phyloP scores from a whole-genome alignment of 2,329 filamentous ascomycete genomes.

The Rhynchosporium graminicola region DNA sequence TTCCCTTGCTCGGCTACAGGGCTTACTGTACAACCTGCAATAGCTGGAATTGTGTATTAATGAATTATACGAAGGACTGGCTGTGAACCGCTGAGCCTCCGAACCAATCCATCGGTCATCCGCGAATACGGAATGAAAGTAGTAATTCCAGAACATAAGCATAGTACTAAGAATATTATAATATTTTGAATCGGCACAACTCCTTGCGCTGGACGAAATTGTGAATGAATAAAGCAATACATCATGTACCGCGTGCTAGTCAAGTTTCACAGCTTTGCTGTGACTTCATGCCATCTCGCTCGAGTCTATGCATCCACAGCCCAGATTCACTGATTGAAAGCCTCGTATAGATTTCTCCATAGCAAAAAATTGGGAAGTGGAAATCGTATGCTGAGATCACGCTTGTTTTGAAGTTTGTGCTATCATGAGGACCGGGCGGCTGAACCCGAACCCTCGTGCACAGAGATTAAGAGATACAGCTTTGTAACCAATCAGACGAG shows the following conservation, averaged over 20 bases:
- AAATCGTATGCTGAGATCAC: too few species aligned
- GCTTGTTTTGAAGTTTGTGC: constrained; percentile 5
- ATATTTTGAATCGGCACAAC: not conserved
- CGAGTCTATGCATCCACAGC: not conserved
- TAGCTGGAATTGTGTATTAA: too few species aligned
- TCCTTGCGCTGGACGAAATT: not conserved
- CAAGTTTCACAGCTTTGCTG: not conserved
- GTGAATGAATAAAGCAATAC: not conserved
- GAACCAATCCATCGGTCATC: too few species aligned
- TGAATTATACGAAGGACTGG: too few species aligned
- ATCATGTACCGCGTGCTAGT: not conserved
- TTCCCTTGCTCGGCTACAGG: not conserved
- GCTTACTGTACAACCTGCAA: too few species aligned
- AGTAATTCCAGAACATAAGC: too few species aligned
- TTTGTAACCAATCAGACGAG: too few species aligned
- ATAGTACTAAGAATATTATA: too few species aligned
- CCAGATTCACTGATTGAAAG: not conserved
- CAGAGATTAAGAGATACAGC: too few species aligned
- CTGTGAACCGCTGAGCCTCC: too few species aligned
- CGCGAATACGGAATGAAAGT: too few species aligned
- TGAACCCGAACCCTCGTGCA: too few species aligned
- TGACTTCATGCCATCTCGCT: not conserved
- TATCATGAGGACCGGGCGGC: not conserved
- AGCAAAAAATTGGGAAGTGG: constrained; percentile 7
- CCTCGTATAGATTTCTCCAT: not conserved